Evolutionary conservation across 2,329 filamentous ascomycete genomes (phyloP), one percentile per base, ranked within the genome.

Genomic region (Talaromyces sp.): DNA sequence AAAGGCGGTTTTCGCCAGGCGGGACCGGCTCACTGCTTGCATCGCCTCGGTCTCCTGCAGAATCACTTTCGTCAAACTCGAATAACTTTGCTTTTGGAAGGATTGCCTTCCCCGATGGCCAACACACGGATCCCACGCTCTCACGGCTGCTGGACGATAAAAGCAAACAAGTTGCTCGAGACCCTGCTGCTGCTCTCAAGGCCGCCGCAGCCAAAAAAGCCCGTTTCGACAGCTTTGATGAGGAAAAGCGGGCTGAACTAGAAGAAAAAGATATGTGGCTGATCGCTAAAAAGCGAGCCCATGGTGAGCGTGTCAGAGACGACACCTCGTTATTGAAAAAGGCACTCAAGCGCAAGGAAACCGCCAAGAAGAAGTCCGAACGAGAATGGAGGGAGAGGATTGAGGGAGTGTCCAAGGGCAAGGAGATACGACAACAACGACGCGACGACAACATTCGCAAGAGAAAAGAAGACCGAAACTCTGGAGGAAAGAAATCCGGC

Each of bases 231-330:
- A 84, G 81, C 31, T 85, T 96, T 70, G 90, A 94, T 68, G 86
- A 89, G 1, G 85, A 87, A 67, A 96, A 96, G 79, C 89, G 90
- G 61, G 88, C 88, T 64, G 91, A 96, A 63, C 89, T 98, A 52
- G 87, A 92, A 64, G 91, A 97, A 76, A 98, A 98, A 81, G 94
- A 99, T 70, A 82, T 88, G 62, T 99, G 95, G 95, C 82, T 97
- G 63, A 94, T 90, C 55, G 95, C 95, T 2, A 89, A 94, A 76
- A 91, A 92, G 76, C 87, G 90, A 28, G 92, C 89, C 1, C 91
- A 96, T 74, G 95, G 95, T 56, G 93, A 96, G 72, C 90, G 91
- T 73, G 89, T 97, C 36, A 87, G 87, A 63, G 92, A 98, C 71
- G 92, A 96, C 74, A 91, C 92, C 65, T 87, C 85, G 53, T 79